phyloP scores from a whole-genome alignment of 129 eudicot species.

The Arctium lappa region DNA sequence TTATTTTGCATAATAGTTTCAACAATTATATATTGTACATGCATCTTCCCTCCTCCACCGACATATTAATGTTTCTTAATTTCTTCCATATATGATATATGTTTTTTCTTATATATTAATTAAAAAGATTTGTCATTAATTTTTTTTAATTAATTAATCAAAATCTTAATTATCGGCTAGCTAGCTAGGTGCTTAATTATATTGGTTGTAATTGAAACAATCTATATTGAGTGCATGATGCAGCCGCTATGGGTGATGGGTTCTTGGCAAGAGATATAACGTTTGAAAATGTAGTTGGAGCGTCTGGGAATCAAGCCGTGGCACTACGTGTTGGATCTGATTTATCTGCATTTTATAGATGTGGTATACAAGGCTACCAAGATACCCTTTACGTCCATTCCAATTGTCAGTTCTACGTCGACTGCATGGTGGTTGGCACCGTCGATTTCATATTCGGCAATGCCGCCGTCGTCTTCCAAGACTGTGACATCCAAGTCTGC shows the following conservation, averaged over 20 bases:
- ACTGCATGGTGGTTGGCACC: constrained; percentile 40
- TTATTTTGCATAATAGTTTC: too few species aligned
- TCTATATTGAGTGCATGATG: not conserved
- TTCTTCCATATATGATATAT: too few species aligned
- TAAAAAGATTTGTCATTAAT: too few species aligned
- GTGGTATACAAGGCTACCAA: constrained; percentile 50
- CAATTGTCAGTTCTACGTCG: constrained; percentile 53
- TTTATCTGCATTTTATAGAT: constrained; percentile 44
- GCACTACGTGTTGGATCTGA: constrained; percentile 65
- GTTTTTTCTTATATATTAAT: too few species aligned
- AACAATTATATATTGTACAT: too few species aligned
- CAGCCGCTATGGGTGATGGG: constrained; percentile 56
- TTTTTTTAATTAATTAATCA: too few species aligned
- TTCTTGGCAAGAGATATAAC: constrained; percentile 51
- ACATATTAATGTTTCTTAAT: too few species aligned
- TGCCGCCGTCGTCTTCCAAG: constrained; percentile 54
- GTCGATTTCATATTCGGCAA: constrained; percentile 63
- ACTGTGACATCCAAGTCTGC: constrained; percentile 36
- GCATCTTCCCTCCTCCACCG: too few species aligned
- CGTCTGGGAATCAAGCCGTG: constrained; percentile 61
- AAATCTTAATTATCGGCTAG: too few species aligned
- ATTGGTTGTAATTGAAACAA: not conserved
- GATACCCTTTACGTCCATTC: constrained; percentile 67
- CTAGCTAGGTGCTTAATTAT: not conserved
- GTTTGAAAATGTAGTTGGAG: constrained; percentile 53